Percentiles rank a stretch among this genome's conserved stretches.
These are phyloP conservation scores for Solanum ossicruentum DNA, from an alignment of 257 asterid species.

Conservation along the genomic window DNA sequence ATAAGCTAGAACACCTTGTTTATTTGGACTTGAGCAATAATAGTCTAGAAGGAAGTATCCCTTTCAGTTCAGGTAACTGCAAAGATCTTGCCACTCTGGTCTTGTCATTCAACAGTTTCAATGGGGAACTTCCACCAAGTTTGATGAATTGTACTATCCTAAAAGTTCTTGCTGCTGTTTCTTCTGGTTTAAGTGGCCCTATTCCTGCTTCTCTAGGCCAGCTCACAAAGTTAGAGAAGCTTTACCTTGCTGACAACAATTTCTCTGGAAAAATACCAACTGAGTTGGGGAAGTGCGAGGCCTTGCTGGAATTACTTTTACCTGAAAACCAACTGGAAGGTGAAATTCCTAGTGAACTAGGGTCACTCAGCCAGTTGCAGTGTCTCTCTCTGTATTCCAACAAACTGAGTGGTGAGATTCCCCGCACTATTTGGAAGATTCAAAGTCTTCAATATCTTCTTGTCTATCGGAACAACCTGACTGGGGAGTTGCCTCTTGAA, in stretches of 20 bases:
- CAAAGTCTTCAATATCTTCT: constrained; percentile 36
- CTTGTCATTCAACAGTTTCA: constrained; percentile 41
- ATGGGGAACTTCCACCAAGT: constrained; percentile 45
- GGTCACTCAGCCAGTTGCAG: constrained; percentile 32
- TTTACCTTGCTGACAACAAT: constrained; percentile 45
- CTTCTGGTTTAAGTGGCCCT: constrained; percentile 44
- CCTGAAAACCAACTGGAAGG: constrained; percentile 42
- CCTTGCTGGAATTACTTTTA: constrained; percentile 42
- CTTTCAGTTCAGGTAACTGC: constrained; percentile 35
- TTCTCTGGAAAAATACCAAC: constrained; percentile 67
- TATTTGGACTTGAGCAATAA: constrained; percentile 33
- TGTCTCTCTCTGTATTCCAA: constrained; percentile 38
- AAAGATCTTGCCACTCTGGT: constrained; percentile 14
- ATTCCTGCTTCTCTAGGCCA: constrained; percentile 64
- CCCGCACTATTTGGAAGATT: constrained; percentile 50
- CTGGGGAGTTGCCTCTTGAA: constrained; percentile 60
- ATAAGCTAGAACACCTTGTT: constrained; percentile 34
- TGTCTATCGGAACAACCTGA: constrained; percentile 52
- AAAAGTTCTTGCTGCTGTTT: constrained; percentile 25
- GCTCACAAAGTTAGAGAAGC: constrained; percentile 28
- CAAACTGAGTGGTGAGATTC: constrained; percentile 60
- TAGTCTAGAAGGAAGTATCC: constrained; percentile 38
- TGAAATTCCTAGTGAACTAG: constrained; percentile 55
- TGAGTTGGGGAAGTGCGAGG: constrained; percentile 55
- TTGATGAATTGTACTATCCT: constrained; percentile 55